Evolutionary conservation across 176 grass and related monocot genomes (phyloP), one percentile per base, ranked within the genome.

Genomic region (Musa schizocarpa): DNA sequence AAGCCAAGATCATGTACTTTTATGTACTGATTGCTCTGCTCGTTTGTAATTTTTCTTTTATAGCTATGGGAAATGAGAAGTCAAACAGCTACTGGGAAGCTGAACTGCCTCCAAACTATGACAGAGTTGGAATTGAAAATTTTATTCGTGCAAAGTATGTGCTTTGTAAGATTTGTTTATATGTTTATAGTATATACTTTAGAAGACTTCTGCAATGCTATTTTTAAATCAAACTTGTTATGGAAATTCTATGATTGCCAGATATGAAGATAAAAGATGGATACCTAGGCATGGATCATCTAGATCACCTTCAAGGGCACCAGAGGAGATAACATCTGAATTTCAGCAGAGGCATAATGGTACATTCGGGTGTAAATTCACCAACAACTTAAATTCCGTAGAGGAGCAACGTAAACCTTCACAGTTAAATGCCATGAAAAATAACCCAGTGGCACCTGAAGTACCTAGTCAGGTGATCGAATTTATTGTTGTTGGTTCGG

Each of bases 241-340:
- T 64, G 61, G 8, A 26, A 62, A n/a, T 64, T 58, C 63, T 24
- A 11, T 72, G 52, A 79, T 34, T 78, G 65, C 22, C 82, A 99
- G 96, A 88, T 99, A 99, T 11, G 96, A 95, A 79, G 96, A 99
- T 75, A 99, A 99, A 83, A 99, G 91, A 82, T 99, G 90, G 90
- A 78, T 99, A 81, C 83, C 83, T 0, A 90, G 91, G 75, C 83
- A 89, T 83, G 96, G 82, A 83, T 78, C 91, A 68, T 80, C 82
- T 67, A 76, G 22, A 66, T 63, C 71, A 23, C 63, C 81, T 49
- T 82, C 80, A 23, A 67, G 64, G 79, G 74, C 81, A 52, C 80
- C 59, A 81, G 88, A 89, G 86, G 88, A 95, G 17, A 86, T 78
- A 61, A 71, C 43, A 79, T 72, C 71, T 70, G 85, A 83, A 66